Evolutionary conservation across 2,329 filamentous ascomycete species (phyloP).

Genomic region (Chaetomium sp.): DNA sequence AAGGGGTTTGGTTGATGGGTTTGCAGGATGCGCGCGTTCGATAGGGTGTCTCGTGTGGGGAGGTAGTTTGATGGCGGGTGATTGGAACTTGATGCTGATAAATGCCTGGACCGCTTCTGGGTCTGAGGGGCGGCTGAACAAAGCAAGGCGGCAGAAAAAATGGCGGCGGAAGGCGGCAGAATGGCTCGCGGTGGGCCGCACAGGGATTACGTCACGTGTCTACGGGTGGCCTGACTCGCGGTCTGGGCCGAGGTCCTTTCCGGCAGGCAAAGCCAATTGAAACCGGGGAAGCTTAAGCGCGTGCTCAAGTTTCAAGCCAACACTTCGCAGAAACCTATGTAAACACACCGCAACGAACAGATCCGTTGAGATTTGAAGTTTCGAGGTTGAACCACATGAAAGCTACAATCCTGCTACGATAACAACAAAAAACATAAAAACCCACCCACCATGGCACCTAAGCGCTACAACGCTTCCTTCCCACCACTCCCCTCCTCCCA

Average conservation of each 20-base stretch:
- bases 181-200: conserved; percentile 7
- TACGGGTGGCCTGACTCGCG: not conserved
- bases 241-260: conserved; percentile 9
- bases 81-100: not conserved
- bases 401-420: not conserved
- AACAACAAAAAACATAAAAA: not conserved
- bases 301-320: not conserved
- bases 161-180: conserved; percentile 32
- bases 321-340: not conserved
- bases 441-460: conserved; percentile 21
- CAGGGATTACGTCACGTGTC: conserved; percentile 4
- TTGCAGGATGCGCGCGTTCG: not conserved
- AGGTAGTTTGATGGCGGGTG: not conserved
- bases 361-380: not conserved
- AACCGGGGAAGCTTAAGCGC: not conserved
- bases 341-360: not conserved
- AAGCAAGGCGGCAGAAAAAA: conserved; percentile 28
- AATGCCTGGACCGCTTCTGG: not conserved
- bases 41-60: not conserved
- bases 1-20: not conserved
- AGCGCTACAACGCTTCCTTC: conserved; percentile 10
- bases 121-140: conserved; percentile 2
- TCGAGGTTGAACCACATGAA: not conserved
- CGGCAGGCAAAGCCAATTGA: conserved; percentile 22
- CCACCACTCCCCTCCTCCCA: conserved; percentile 18